Base-by-base conservation (phyloP, 257 asterid genomes). In the Ajuga chamaepitys region DNA sequence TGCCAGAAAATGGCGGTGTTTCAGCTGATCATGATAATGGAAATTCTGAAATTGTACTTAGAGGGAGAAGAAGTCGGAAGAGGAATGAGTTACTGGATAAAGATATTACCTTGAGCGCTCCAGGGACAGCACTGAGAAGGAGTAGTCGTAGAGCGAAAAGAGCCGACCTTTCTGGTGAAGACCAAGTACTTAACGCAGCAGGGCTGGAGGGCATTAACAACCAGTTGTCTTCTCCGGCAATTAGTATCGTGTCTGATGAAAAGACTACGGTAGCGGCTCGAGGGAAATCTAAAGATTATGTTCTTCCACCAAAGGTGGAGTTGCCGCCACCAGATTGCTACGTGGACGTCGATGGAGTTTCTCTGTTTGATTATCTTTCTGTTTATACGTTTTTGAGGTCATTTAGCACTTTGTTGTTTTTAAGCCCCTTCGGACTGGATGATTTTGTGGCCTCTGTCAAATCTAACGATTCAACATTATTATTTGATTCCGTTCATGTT, bases 381-480 rank as follows among this genome's bases (percentile, higher is more conserved):
- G 81, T 94, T 63, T 94, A 90, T 75, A 74, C 95, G 34, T 90
- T 94, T 79, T 82, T 94, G 89, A 87, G 99, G 80, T 90, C 99
- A 58, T 94, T 94, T 75, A 90, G 99, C 68, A 81, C 86, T 59
- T 70, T 80, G 72, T 73, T 94, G 71, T 88, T 88, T 74, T 66
- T 88, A 76, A 90, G 99, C 78, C 99, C 99, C 78, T 90, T 94
- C 47, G 83, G 80, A 72, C 74, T 94, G 86, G 95, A 80, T 52
- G 92, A 77, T 51, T 94, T 94, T 70, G 90, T 88, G 74, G 87
- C 79, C 12, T 82, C 89, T 67, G 64, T 86, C 70, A 88, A 75
- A 67, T 83, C 81, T 75, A 68, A 77, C 64, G 77, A 77, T 72
- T 85, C 98, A 22, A 82, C 84, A 59, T 48, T 75, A 71, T 82